Evolutionary conservation across 2,329 filamentous ascomycete genomes (phyloP).

Genomic region (Colletotrichum eremochloae): DNA sequence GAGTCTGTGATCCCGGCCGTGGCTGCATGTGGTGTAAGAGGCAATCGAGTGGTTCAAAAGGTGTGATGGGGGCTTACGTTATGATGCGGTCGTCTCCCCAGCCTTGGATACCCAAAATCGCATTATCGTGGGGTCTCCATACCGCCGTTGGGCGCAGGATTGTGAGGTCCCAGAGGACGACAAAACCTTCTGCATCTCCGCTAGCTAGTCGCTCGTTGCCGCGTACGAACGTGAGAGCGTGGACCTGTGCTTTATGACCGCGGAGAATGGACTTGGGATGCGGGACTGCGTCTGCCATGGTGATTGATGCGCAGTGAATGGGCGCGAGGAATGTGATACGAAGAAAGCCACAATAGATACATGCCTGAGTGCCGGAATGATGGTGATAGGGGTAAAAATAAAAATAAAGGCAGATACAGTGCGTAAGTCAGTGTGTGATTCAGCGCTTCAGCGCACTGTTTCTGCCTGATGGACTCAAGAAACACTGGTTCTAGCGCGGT

Average conservation of each 20-base stretch:
- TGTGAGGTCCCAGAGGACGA: conserved; percentile 86
- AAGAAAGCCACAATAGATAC: not conserved
- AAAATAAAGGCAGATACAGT: not conserved
- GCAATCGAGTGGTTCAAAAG: not conserved
- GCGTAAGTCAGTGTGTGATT: fast-evolving
- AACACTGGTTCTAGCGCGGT: not conserved
- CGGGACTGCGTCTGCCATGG: conserved; percentile 48
- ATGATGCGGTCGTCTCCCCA: conserved; percentile 83
- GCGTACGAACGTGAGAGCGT: conserved; percentile 79
- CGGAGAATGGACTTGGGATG: conserved; percentile 78
- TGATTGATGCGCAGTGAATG: not conserved
- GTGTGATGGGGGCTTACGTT: conserved; percentile 72
- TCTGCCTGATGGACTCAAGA: not conserved
- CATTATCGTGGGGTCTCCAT: conserved; percentile 86
- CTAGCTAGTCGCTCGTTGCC: conserved; percentile 83
- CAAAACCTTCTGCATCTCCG: conserved; percentile 90
- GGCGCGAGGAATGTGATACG: not conserved
- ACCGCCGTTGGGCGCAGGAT: conserved; percentile 85
- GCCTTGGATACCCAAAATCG: conserved; percentile 79
- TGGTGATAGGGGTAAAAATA: not conserved
- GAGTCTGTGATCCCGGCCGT: conserved; percentile 90
- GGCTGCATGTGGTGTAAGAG: conserved; percentile 63
- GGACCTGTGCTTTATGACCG: conserved; percentile 85
- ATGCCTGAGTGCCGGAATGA: not conserved
- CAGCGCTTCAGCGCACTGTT: not conserved